A percentile compares a stretch with the other conserved stretches of the same genome.
phyloP scores from a whole-genome alignment of 306 rosid genomes.

The Dalbergia oliveri region DNA sequence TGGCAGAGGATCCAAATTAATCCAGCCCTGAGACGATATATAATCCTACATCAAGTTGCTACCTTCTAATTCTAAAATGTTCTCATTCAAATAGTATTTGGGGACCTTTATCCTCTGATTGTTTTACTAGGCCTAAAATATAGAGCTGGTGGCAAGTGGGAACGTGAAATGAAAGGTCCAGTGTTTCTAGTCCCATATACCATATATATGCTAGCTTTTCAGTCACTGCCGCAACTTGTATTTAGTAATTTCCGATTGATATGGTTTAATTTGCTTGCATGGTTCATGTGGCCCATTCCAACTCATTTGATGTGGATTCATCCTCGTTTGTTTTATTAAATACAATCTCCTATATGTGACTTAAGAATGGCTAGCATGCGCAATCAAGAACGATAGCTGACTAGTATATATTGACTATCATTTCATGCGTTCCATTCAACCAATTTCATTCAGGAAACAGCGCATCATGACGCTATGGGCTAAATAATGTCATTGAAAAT shows the following conservation, averaged over 20 bases:
- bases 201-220: neutral
- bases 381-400: neutral
- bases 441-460: constrained; percentile 1
- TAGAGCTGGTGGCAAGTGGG: constrained; percentile 22
- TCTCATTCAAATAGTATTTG: too few relatives aligned
- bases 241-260: neutral
- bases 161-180: constrained; percentile 41
- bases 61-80: too few relatives aligned
- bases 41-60: neutral
- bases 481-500: constrained; percentile 3
- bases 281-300: constrained; percentile 17
- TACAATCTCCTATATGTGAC: neutral
- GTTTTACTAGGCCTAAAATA: constrained; percentile 8
- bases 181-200: constrained; percentile 30
- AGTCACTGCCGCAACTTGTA: neutral
- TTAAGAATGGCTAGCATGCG: neutral
- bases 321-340: neutral
- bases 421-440: constrained; percentile 2
- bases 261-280: neutral
- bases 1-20: neutral
- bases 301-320: neutral
- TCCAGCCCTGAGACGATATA: constrained; percentile 1
- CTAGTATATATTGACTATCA: neutral
- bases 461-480: neutral
- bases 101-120: neutral